Evolutionary conservation across 1,139 yeast genomes (phyloP), one percentile per base, ranked within the genome.

Genomic region (Debaryomyces psychrophilus): DNA sequence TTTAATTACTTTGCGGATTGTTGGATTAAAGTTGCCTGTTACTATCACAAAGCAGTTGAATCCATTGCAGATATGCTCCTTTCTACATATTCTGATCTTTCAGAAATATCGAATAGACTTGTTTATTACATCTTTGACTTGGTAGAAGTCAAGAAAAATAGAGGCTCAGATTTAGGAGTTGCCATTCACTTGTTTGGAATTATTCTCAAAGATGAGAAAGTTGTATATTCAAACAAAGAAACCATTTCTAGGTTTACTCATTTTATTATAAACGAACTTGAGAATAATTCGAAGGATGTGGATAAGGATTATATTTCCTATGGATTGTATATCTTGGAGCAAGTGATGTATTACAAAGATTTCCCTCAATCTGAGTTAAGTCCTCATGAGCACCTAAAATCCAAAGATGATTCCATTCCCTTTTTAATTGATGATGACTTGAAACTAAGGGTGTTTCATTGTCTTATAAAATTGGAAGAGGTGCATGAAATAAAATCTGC

Each of bases 231-330:
- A 2, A 46, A 39, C 29, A 15, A 44, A 23, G 47, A 47, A 1
- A 43, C 54, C 2, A 57, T 60, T 49, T 68, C 68, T n/a, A 63
- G 65, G 14, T 73, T 79, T 46, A 55, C 74, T 3, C 47, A 55
- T 0, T 73, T 71, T 39, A 58, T 84, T 28, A 62, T 67, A 6
- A 65, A 58, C 2, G 66, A 69, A 2, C 53, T 83, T 35, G 63
- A 60, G 2, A 27, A 31, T 22, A 20, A 44, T 5, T 64, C 73
- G 0, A 65, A 68, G 27, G 56, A 62, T 41, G 68, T 70, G 1
- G 68, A 76, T 48, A 62, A 71, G 20, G 62, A 69, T 3, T 84
- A 84, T 81, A 78, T 79, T 54, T 72, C 79, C 1, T 71, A 74
- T 46, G 76, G 79, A 0, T 60, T 85, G 41, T 62, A 69, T 11